Evolutionary conservation across 495 filamentous ascomycete genomes (phyloP).

Genomic region (Hypoxylon fragiforme): DNA sequence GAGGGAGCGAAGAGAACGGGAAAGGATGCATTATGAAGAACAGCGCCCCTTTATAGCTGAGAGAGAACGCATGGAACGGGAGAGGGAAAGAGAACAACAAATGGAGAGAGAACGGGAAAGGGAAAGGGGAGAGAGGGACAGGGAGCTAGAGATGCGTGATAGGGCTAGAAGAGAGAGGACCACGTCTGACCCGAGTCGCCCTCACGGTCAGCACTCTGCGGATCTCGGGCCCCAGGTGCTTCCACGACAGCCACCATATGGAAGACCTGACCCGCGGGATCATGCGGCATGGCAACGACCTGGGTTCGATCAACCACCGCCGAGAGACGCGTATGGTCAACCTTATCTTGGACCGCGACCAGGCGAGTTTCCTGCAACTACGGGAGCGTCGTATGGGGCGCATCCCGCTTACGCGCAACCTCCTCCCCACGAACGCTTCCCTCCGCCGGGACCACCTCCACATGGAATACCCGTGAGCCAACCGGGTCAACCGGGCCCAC

Average conservation of each 20-base stretch:
- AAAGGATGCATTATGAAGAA: constrained; percentile 43
- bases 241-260: constrained; percentile 41
- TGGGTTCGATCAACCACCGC: constrained; percentile 43
- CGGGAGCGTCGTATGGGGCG: constrained; percentile 46
- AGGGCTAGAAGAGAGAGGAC: constrained; percentile 39
- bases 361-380: constrained; percentile 48
- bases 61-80: constrained; percentile 29
- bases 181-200: constrained; percentile 34
- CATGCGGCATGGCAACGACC: constrained; percentile 47
- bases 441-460: constrained; percentile 45
- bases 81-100: constrained; percentile 40
- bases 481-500: constrained; percentile 40
- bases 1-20: constrained; percentile 32
- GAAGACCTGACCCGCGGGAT: constrained; percentile 50
- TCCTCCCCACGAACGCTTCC: constrained; percentile 52
- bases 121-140: constrained; percentile 39
- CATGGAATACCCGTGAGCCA: constrained; percentile 46
- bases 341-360: constrained; percentile 43
- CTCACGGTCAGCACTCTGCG: constrained; percentile 27
- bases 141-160: constrained; percentile 40
- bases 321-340: constrained; percentile 46
- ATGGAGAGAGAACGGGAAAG: constrained; percentile 42
- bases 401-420: constrained; percentile 52
- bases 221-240: constrained; percentile 31
- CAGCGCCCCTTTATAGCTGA: constrained; percentile 36